A percentile compares a stretch with the other conserved stretches of the same genome.
phyloP scores from a whole-genome alignment of 495 filamentous ascomycete species.

The Lichina pygmaea region DNA sequence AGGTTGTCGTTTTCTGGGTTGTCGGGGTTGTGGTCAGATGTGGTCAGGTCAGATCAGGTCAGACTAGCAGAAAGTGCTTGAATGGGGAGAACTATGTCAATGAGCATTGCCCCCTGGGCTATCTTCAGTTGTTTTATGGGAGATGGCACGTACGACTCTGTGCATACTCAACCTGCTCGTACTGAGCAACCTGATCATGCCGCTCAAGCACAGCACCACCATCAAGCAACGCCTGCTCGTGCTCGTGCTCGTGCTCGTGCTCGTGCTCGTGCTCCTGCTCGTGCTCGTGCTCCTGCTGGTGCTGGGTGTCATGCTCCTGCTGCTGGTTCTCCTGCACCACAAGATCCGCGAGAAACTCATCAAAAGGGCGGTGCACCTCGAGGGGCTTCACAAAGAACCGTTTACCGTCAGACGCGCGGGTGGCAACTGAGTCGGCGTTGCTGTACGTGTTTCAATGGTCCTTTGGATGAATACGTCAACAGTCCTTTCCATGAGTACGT shows the following conservation, averaged over 20 bases:
- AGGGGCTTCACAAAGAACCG: constrained; percentile 25
- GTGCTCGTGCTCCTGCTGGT: too few relatives aligned
- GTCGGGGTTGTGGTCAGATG: neutral
- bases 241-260: too few relatives aligned
- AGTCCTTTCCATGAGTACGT: neutral
- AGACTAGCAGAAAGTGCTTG: neutral
- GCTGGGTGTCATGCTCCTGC: neutral
- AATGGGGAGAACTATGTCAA: neutral
- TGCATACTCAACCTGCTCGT: constrained; percentile 20
- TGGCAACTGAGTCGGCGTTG: constrained; percentile 33
- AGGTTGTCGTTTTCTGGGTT: constrained; percentile 57
- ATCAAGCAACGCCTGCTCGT: too few relatives aligned
- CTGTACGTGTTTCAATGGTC: constrained; percentile 8
- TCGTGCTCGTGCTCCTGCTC: too few relatives aligned
- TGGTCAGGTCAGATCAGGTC: neutral
- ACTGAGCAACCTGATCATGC: neutral
- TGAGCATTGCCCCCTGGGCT: neutral
- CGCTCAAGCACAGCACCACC: too few relatives aligned
- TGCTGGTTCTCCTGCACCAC: constrained; percentile 12
- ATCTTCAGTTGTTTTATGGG: neutral
- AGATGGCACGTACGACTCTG: constrained; percentile 18
- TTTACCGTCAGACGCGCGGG: constrained; percentile 11
- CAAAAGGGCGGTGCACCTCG: constrained; percentile 23
- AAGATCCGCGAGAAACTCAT: constrained; percentile 19
- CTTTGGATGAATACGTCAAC: too few relatives aligned